Conservation (phyloP, 2,329 filamentous ascomycete genomes). For the Knoxdaviesia capensis region DNA sequence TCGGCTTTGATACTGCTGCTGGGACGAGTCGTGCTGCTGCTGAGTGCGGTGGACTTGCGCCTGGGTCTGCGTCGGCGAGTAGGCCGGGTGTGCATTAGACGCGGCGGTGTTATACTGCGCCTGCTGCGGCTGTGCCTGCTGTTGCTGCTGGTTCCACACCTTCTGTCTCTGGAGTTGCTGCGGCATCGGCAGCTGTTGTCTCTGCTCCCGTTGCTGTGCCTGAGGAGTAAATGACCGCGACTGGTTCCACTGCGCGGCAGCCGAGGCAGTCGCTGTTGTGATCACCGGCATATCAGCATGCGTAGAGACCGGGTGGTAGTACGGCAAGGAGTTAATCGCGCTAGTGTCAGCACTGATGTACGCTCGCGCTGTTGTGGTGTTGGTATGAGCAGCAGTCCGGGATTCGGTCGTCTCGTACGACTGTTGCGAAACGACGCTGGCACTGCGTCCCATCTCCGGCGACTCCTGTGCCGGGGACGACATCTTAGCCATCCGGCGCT, state of each 20-base stretch:
- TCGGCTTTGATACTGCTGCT: too few species aligned
- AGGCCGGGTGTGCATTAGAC: background rate
- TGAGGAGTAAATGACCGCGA: background rate
- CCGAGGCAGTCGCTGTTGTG: constrained; percentile 6
- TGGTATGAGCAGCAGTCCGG: too few species aligned
- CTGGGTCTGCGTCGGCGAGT: too few species aligned
- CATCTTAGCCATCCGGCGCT: too few species aligned
- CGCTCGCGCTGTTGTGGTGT: too few species aligned
- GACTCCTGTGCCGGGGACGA: too few species aligned
- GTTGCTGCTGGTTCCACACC: constrained; percentile 2
- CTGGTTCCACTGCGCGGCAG: background rate
- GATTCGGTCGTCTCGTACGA: too few species aligned
- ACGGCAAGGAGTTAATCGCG: too few species aligned
- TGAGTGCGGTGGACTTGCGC: background rate
- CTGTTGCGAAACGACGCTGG: too few species aligned
- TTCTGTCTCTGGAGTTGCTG: constrained; percentile 2
- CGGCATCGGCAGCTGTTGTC: constrained; percentile 6
- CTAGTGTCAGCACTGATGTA: too few species aligned
- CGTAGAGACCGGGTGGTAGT: too few species aligned
- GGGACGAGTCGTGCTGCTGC: background rate
- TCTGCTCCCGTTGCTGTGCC: constrained; percentile 4
- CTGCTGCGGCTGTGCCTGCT: constrained; percentile 1
- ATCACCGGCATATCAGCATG: background rate
- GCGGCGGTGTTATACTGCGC: constrained; percentile 1
- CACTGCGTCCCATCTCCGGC: too few species aligned